phyloP scores from a whole-genome alignment of 1,139 yeast genomes.

The Kodamaea derodonti region DNA sequence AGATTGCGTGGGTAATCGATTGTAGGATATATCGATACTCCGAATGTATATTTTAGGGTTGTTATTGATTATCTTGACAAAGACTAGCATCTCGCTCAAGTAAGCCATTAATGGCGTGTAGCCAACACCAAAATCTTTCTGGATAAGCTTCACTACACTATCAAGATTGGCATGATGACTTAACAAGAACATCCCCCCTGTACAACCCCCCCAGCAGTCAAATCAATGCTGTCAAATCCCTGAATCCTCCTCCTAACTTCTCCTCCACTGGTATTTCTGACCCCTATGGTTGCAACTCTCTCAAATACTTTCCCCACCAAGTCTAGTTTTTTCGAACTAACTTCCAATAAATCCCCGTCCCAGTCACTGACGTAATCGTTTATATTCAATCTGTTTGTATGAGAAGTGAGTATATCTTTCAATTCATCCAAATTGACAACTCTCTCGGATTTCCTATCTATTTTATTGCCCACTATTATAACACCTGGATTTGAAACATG shows the following conservation, averaged over 20 bases:
- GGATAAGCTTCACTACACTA: not conserved
- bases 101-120: too few relatives aligned
- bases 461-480: slow-evolving; percentile 54
- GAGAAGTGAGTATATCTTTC: slow-evolving; percentile 33
- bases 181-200: slow-evolving; percentile 23
- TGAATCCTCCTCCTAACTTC: slow-evolving; percentile 19
- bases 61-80: too few relatives aligned
- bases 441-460: slow-evolving; percentile 37
- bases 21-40: too few relatives aligned
- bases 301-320: slow-evolving; percentile 38
- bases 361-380: slow-evolving; percentile 38
- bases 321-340: slow-evolving; percentile 37
- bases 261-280: slow-evolving; percentile 17
- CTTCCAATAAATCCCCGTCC: slow-evolving; percentile 41
- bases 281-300: slow-evolving; percentile 43
- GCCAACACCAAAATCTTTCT: too few relatives aligned
- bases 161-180: too few relatives aligned
- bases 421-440: slow-evolving; percentile 42
- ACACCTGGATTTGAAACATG: slow-evolving; percentile 49
- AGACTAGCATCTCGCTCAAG: too few relatives aligned
- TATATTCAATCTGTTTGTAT: slow-evolving; percentile 20
- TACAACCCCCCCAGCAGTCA: slow-evolving; percentile 14
- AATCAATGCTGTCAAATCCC: slow-evolving; percentile 40
- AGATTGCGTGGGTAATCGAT: too few relatives aligned
- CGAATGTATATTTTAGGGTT: too few relatives aligned